Conservation (phyloP, 176 grass and related monocot genomes). For the Oropetium thomaeum region DNA sequence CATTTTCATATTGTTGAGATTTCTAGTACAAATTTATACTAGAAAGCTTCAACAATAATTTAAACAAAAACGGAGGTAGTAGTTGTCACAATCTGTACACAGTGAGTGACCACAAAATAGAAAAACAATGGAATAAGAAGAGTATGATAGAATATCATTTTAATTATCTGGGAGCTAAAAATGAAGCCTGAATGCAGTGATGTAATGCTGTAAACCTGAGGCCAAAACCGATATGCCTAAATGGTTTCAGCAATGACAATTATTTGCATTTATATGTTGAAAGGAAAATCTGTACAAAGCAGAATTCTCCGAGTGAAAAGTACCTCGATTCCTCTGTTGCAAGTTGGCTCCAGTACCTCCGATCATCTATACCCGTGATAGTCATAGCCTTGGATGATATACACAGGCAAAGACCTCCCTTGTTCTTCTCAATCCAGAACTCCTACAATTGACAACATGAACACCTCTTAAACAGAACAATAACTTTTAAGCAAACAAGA, state of each 20-base stretch:
- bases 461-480: neutral
- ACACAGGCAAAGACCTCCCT: constrained; percentile 63
- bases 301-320: neutral
- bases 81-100: neutral
- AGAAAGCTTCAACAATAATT: too few species aligned
- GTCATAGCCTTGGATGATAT: constrained; percentile 88
- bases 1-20: too few species aligned
- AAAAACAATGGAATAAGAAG: neutral
- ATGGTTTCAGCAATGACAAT: constrained; percentile 3
- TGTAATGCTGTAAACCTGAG: neutral
- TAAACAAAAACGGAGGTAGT: too few species aligned
- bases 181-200: neutral
- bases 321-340: constrained; percentile 88
- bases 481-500: constrained; percentile 17
- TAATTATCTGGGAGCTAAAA: neutral
- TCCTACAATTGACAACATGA: constrained; percentile 49
- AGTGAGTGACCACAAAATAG: neutral
- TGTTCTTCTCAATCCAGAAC: constrained; percentile 82
- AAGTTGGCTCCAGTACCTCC: constrained; percentile 85
- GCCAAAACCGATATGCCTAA: constrained; percentile 17
- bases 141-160: neutral
- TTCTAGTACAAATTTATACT: too few species aligned
- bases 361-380: constrained; percentile 86
- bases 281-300: constrained; percentile 1
- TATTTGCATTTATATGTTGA: neutral